phyloP scores from a whole-genome alignment of 2,329 filamentous ascomycete genomes.

The Triangularia setosa region DNA sequence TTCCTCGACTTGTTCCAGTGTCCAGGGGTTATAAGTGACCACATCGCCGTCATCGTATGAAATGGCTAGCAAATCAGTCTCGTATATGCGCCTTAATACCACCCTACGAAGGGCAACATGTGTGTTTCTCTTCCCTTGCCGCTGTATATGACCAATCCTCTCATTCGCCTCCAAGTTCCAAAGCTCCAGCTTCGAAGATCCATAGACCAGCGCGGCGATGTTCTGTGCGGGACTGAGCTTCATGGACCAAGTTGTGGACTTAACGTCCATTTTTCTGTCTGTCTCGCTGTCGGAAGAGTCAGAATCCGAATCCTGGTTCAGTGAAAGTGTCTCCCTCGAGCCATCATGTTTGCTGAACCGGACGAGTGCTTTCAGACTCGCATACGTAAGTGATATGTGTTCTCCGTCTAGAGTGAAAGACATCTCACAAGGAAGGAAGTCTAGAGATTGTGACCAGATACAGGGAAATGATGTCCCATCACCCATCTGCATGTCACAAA shows the following conservation, averaged over 20 bases:
- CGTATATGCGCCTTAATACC: slow-evolving; percentile 11
- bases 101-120: neutral
- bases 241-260: neutral
- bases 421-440: neutral
- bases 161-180: neutral
- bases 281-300: neutral
- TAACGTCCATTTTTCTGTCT: neutral
- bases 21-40: slow-evolving; percentile 12
- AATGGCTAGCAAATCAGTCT: slow-evolving; percentile 12
- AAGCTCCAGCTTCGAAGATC: neutral
- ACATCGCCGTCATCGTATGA: slow-evolving; percentile 14
- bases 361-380: neutral
- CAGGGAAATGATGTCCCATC: neutral
- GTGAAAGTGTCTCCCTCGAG: neutral
- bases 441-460: neutral
- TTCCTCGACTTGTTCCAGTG: neutral
- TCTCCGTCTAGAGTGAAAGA: neutral
- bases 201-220: neutral
- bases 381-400: neutral
- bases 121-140: neutral
- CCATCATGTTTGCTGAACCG: neutral
- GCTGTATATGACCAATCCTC: slow-evolving; percentile 2
- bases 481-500: neutral
- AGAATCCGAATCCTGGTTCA: neutral
- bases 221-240: neutral